Evolutionary conservation across 2,329 filamentous ascomycete species (phyloP).

Genomic region (Epichloe gansuensis): DNA sequence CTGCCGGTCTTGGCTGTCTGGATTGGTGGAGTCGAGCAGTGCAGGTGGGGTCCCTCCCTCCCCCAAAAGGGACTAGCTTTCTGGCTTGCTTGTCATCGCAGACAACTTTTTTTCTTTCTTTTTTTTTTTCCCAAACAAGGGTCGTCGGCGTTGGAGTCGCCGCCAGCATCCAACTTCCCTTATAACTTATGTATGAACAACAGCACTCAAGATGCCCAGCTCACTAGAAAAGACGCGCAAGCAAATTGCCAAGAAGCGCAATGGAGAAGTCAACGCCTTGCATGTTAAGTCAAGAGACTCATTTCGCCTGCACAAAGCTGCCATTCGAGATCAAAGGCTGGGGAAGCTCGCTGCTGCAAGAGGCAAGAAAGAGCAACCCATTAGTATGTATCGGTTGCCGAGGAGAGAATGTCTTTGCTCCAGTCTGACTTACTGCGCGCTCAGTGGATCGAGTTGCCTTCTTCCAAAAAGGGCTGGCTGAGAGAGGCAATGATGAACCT

Average conservation of each 20-base stretch:
- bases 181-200: background rate
- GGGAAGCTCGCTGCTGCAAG: conserved; percentile 57
- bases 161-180: too few relatives aligned
- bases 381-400: conserved; percentile 39
- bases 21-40: too few relatives aligned
- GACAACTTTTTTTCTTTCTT: background rate
- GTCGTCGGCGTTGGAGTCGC: background rate
- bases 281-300: conserved; percentile 87
- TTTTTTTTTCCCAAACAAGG: background rate
- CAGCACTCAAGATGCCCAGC: conserved; percentile 51
- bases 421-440: conserved; percentile 6
- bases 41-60: too few relatives aligned
- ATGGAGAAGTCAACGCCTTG: conserved; percentile 57
- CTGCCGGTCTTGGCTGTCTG: too few relatives aligned
- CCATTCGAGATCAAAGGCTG: conserved; percentile 71
- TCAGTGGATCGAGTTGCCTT: conserved; percentile 35
- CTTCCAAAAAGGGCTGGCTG: conserved; percentile 55
- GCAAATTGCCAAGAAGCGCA: conserved; percentile 78
- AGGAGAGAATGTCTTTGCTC: background rate
- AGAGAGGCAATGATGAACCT: conserved; percentile 32
- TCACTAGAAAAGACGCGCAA: conserved; percentile 76
- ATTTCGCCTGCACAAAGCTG: conserved; percentile 65
- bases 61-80: background rate
- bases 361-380: conserved; percentile 61
- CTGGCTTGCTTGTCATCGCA: background rate